These are phyloP conservation scores for Suhomyces atakaporum DNA, from an alignment of 1,139 yeast species.

Conservation along the genomic window DNA sequence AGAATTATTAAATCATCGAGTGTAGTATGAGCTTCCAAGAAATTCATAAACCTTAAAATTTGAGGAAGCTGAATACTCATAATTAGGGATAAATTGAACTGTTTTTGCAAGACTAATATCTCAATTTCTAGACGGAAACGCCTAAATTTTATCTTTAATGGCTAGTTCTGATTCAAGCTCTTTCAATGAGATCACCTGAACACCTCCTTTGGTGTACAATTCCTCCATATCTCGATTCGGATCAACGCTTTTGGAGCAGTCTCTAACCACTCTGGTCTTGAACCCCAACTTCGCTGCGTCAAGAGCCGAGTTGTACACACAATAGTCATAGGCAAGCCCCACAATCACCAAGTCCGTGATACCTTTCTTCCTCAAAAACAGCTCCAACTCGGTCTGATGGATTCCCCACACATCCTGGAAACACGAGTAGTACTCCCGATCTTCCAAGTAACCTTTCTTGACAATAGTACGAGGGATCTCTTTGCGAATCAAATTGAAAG, in stretches of 20 bases:
- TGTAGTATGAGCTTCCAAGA: no score
- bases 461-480: constrained; percentile 44
- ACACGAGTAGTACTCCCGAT: constrained; percentile 88
- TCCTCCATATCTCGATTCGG: constrained; percentile 38
- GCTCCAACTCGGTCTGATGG: constrained; percentile 66
- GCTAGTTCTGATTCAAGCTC: neutral
- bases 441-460: constrained; percentile 67
- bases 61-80: no score
- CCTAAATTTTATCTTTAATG: no score
- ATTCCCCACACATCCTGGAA: constrained; percentile 78
- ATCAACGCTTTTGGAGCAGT: constrained; percentile 44
- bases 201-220: constrained; percentile 30
- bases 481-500: constrained; percentile 25
- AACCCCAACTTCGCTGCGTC: constrained; percentile 67
- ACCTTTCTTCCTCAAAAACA: constrained; percentile 40
- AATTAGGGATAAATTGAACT: no score
- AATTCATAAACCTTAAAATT: no score
- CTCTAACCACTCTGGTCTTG: constrained; percentile 59
- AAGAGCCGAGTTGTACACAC: constrained; percentile 75
- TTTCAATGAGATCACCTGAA: constrained; percentile 19
- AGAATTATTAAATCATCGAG: no score
- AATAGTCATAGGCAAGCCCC: constrained; percentile 85
- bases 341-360: constrained; percentile 69
- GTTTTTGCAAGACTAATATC: no score
- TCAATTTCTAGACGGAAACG: no score